phyloP scores from a whole-genome alignment of 2,329 filamentous ascomycete species.

The Neocucurbitaria cava region DNA sequence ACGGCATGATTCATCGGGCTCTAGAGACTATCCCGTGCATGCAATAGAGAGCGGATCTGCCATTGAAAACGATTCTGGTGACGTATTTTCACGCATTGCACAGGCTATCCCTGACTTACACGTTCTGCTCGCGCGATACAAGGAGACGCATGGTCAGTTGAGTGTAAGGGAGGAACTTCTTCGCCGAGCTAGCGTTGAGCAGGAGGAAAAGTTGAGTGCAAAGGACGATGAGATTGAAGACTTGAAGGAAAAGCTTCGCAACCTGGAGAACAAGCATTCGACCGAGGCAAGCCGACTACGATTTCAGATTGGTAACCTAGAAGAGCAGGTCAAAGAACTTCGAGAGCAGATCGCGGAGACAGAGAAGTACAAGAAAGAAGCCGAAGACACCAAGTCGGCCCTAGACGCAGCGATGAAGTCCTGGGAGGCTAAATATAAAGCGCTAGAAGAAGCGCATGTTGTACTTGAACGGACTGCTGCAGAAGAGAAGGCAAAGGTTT shows the following conservation, averaged over 20 bases:
- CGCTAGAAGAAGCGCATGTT: conserved; percentile 51
- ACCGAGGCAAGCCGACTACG: conserved; percentile 59
- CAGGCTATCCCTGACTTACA: conserved; percentile 50
- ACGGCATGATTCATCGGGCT: conserved; percentile 47
- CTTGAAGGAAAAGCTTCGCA: conserved; percentile 59
- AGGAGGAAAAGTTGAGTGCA: conserved; percentile 59
- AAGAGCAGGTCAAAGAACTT: conserved; percentile 61
- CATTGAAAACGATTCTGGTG: conserved; percentile 45
- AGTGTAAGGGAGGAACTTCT: conserved; percentile 58
- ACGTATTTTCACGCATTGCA: conserved; percentile 49
- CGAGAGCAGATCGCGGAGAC: conserved; percentile 55
- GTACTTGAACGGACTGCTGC: conserved; percentile 47
- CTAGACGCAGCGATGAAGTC: conserved; percentile 43
- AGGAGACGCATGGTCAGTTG: conserved; percentile 59
- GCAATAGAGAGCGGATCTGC: conserved; percentile 41
- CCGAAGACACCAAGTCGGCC: conserved; percentile 38
- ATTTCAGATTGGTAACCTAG: conserved; percentile 58
- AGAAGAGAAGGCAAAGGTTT: conserved; percentile 44
- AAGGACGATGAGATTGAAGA: conserved; percentile 62
- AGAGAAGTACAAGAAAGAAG: conserved; percentile 52
- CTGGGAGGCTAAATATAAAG: conserved; percentile 53
- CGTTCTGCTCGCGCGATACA: conserved; percentile 54
- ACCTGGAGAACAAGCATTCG: conserved; percentile 58
- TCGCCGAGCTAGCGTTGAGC: conserved; percentile 57
- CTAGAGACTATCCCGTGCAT: conserved; percentile 42